phyloP scores from a whole-genome alignment of 148 eudicot genomes.

The Amaranthus palmeri region DNA sequence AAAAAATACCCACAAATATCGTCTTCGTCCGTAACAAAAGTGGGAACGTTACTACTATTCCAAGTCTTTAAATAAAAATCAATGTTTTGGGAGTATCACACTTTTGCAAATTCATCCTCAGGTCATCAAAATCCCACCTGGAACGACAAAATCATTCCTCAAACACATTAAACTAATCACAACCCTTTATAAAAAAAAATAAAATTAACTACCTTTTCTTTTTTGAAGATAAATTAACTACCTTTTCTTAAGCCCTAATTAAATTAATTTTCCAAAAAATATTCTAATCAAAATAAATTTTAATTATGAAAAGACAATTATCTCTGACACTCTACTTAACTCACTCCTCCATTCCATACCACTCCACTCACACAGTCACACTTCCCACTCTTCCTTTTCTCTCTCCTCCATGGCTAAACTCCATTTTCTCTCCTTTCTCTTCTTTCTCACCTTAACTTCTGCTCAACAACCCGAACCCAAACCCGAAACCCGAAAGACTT shows the following conservation, averaged over 20 bases:
- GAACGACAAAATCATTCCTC: conserved; percentile 7
- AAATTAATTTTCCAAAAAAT: no score
- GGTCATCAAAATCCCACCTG: background rate
- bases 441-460: conserved; percentile 18
- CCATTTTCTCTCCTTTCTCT: conserved; percentile 15
- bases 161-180: background rate
- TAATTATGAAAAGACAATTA: conserved; percentile 4
- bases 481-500: conserved; percentile 36
- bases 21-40: background rate
- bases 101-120: background rate
- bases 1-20: background rate
- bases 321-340: conserved; percentile 3
- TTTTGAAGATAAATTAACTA: background rate
- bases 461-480: conserved; percentile 1
- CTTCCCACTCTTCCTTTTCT: conserved; percentile 4
- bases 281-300: background rate
- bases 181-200: no score
- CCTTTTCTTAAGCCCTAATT: conserved; percentile 1
- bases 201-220: background rate
- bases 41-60: no score
- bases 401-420: conserved; percentile 34
- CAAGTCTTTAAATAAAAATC: no score
- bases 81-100: no score
- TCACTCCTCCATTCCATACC: background rate
- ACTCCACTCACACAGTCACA: conserved; percentile 7